Conservation (phyloP, 257 asterid genomes). For the Fraxinus pennsylvanica region DNA sequence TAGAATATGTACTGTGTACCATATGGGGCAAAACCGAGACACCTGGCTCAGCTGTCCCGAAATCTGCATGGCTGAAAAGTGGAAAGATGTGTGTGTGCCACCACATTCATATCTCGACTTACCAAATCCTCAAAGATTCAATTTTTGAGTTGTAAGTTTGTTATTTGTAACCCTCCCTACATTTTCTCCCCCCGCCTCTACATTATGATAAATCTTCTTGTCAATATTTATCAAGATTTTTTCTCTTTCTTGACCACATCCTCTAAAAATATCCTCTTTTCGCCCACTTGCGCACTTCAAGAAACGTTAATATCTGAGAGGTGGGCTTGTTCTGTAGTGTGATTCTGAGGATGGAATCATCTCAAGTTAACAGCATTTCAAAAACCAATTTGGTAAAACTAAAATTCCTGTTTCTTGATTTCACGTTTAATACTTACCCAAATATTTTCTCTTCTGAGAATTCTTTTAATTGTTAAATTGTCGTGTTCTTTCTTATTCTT, state of each 20-base stretch:
- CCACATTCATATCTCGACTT: not conserved
- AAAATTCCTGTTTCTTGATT: not conserved
- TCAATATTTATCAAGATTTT: constrained; percentile 22
- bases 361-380: constrained; percentile 33
- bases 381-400: constrained; percentile 42
- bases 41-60: not conserved
- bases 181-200: constrained; percentile 22
- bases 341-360: constrained; percentile 31
- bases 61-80: constrained; percentile 47
- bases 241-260: constrained; percentile 35
- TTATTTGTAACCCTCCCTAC: constrained; percentile 5
- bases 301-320: constrained; percentile 5
- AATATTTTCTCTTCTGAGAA: not conserved
- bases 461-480: not conserved
- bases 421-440: not conserved
- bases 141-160: constrained; percentile 16
- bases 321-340: not conserved
- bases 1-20: no score
- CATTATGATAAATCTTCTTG: constrained; percentile 29
- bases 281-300: constrained; percentile 27
- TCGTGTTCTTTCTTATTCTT: not conserved
- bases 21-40: no score
- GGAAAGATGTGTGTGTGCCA: not conserved
- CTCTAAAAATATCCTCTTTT: constrained; percentile 35
- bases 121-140: constrained; percentile 34